phyloP scores from a whole-genome alignment of 108 stramenopile species.

The Aurantiochytrium sp. region DNA sequence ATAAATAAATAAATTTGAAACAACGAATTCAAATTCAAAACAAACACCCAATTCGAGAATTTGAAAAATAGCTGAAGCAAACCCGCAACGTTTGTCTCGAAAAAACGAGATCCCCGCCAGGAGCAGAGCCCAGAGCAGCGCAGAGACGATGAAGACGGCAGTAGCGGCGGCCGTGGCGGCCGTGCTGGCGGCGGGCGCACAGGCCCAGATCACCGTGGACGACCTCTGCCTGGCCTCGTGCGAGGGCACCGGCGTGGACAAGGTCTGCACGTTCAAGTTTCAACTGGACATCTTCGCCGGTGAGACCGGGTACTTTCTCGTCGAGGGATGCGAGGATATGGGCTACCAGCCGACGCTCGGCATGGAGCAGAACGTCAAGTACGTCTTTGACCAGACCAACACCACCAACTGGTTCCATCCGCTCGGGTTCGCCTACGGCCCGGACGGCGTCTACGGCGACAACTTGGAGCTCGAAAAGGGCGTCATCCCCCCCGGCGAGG shows the following conservation, averaged over 20 bases:
- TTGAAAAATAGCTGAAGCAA: too few relatives aligned
- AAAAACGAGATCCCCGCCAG: too few relatives aligned
- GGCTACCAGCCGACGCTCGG: conserved; percentile 70
- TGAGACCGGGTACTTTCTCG: conserved; percentile 67
- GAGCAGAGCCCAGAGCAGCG: too few relatives aligned
- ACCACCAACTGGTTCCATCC: conserved; percentile 71
- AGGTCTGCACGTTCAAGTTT: conserved; percentile 48
- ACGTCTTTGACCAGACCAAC: conserved; percentile 66
- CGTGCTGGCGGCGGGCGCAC: conserved; percentile 24
- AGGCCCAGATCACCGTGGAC: not conserved
- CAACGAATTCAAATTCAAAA: too few relatives aligned
- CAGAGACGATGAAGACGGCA: too few relatives aligned
- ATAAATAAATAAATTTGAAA: too few relatives aligned
- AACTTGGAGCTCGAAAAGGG: conserved; percentile 75
- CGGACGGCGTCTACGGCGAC: conserved; percentile 77
- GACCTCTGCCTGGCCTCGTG: not conserved
- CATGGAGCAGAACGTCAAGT: conserved; percentile 66
- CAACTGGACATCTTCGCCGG: conserved; percentile 50
- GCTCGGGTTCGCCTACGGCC: conserved; percentile 77
- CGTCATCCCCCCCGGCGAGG: conserved; percentile 45
- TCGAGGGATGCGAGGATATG: conserved; percentile 70
- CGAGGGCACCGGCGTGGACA: conserved; percentile 30
- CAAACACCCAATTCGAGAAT: too few relatives aligned
- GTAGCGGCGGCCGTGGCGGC: too few relatives aligned
- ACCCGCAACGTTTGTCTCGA: too few relatives aligned